Conservation (phyloP, 2,329 filamentous ascomycete species). For the Fonsecaea multimorphosa region DNA sequence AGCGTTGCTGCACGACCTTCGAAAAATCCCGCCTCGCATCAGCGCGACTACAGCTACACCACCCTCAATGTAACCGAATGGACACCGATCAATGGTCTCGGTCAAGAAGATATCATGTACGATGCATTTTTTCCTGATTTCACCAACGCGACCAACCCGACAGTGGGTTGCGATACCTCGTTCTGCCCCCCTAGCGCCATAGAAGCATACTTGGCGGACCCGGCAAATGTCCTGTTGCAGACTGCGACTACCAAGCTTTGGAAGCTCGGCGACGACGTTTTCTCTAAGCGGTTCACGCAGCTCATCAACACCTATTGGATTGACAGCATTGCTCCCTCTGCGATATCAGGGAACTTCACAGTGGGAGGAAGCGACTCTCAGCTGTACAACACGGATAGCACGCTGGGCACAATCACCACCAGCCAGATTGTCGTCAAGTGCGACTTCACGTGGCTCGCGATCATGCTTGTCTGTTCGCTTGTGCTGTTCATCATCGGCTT, state of each 20-base stretch:
- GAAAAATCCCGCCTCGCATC: constrained; percentile 6
- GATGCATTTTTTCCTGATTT: constrained; percentile 10
- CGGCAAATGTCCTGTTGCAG: constrained; percentile 10
- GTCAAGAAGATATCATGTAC: background rate
- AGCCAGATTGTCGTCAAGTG: constrained; percentile 9
- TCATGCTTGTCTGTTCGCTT: constrained; percentile 16
- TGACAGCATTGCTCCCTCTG: constrained; percentile 10
- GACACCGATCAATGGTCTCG: constrained; percentile 17
- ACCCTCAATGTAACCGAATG: background rate
- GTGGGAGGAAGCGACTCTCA: background rate
- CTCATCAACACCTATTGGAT: constrained; percentile 22
- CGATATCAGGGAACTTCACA: constrained; percentile 8
- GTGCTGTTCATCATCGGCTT: constrained; percentile 11
- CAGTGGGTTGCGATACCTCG: constrained; percentile 5
- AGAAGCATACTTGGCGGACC: constrained; percentile 16
- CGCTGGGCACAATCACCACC: constrained; percentile 14
- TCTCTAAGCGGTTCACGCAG: constrained; percentile 14
- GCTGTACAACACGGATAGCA: constrained; percentile 15
- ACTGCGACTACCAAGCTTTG: constrained; percentile 14
- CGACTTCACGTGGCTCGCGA: constrained; percentile 8
- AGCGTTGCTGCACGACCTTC: constrained; percentile 12
- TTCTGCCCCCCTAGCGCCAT: constrained; percentile 13
- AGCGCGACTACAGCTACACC: background rate
- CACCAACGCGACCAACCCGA: constrained; percentile 17
- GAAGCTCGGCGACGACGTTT: constrained; percentile 2